Evolutionary conservation across 345 rosid genomes (phyloP), one percentile per base, ranked within the genome.

Genomic region (Cardamine occulta): DNA sequence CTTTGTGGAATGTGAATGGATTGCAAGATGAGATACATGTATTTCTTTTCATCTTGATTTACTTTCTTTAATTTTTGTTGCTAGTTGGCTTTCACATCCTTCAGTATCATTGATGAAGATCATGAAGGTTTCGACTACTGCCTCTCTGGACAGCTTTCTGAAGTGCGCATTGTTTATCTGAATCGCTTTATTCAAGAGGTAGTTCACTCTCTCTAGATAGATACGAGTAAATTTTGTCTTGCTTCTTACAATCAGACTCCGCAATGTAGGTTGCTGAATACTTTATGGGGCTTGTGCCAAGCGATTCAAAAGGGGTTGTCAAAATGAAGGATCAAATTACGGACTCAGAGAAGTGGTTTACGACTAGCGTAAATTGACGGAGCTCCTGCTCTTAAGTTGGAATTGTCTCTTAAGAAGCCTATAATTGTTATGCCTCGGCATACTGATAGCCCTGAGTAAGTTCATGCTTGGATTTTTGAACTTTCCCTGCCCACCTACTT

Each of bases 121-220:
- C 82, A 92, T 73, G 79, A 86, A 77, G 99, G 99, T 73, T 95
- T 85, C 65, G 99, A 95, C 35, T 95, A 85, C 82, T 79, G 90
- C 84, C 91, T 95, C 74, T 74, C 80, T 75, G 99, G 99, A 57
- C 86, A 95, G 85, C 88, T 95, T 75, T 95, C 99, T 67, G 99
- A 95, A 95, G 97, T 95, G 68, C 97, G 97, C 56, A 37, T 95
- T 79, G 93, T 95, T 74, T 95, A 88, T 84, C 80, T 95, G 79
- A 92, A 92, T 82, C 97, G 99, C 67, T 95, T 95, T 84, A 86
- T 95, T 70, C 97, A 89, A 87, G 99, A 95, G 99, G 99, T 95
- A 88, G 39, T 74, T 67, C 29, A 34, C 53, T 74, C 26, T 73
- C 64, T 61, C 48, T 74, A 48, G 42, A 61, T 62, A 52, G 42